These are phyloP conservation scores for Mortierella sp. DNA, from an alignment of 371 early-diverging fungal genomes.

Conservation along the genomic window DNA sequence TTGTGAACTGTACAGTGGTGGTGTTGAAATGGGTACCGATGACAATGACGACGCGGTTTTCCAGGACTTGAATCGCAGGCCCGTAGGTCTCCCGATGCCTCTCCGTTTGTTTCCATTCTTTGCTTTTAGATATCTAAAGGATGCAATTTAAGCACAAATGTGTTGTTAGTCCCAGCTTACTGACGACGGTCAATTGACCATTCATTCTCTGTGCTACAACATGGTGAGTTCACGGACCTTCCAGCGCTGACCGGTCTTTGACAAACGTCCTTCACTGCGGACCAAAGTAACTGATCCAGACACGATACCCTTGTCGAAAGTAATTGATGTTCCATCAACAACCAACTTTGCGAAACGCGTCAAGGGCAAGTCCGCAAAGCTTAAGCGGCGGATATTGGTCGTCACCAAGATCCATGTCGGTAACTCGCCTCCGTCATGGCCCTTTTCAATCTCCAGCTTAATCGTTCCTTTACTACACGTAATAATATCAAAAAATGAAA, in stretches of 20 bases:
- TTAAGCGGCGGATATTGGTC: conserved; percentile 68
- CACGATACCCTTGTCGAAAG: background rate
- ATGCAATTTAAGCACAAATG: background rate
- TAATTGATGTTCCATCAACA: conserved; percentile 29
- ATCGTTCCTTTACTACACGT: conserved; percentile 34
- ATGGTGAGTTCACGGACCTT: conserved; percentile 14
- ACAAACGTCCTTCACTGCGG: background rate
- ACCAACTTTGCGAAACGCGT: conserved; percentile 1
- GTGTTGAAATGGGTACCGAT: conserved; percentile 48
- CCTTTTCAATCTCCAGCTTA: conserved; percentile 41
- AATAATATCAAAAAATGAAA: background rate
- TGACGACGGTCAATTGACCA: no score
- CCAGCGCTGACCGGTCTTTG: conserved; percentile 11
- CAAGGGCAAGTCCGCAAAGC: conserved; percentile 55
- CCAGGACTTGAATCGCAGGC: conserved; percentile 66
- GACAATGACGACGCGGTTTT: conserved; percentile 34
- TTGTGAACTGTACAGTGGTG: conserved; percentile 3
- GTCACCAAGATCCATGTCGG: conserved; percentile 64
- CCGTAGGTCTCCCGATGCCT: conserved; percentile 75
- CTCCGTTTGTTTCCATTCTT: conserved; percentile 64
- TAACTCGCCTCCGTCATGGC: conserved; percentile 21
- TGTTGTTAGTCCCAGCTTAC: background rate
- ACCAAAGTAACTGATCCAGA: conserved; percentile 19
- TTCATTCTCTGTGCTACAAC: background rate
- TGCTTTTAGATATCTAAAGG: conserved; percentile 49